Evolutionary conservation across 768 basidiomycete genomes (phyloP).

Genomic region (Russula sp.): DNA sequence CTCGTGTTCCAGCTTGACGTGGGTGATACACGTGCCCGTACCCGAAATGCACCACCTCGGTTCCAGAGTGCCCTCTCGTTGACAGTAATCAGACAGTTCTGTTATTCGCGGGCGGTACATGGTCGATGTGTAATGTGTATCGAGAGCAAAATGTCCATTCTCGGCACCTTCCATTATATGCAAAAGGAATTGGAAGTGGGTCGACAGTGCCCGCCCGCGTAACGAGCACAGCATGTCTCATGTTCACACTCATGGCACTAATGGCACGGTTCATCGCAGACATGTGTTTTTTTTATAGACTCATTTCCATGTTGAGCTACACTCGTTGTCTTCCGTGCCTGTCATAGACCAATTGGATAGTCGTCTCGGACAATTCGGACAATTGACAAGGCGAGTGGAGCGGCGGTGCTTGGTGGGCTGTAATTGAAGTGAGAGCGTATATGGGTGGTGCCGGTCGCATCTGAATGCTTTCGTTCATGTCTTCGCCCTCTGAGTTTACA

Average conservation of each 20-base stretch:
- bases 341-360: background rate
- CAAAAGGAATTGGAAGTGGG: background rate
- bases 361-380: constrained; percentile 13
- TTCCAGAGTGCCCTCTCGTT: constrained; percentile 38
- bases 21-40: constrained; percentile 21
- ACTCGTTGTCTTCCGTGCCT: background rate
- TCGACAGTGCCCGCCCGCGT: background rate
- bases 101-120: constrained; percentile 41
- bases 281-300: background rate
- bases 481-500: background rate
- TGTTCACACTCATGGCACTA: background rate
- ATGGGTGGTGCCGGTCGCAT: constrained; percentile 32
- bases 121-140: constrained; percentile 39
- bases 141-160: background rate
- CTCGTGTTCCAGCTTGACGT: constrained; percentile 16
- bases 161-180: background rate
- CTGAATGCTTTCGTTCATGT: background rate
- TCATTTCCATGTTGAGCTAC: background rate
- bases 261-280: background rate
- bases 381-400: constrained; percentile 6
- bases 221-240: background rate
- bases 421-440: constrained; percentile 5
- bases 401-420: constrained; percentile 14
- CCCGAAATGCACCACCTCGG: constrained; percentile 38
- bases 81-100: too few species aligned